These are phyloP conservation scores for Phaeophleospora eucalypticola DNA, from an alignment of 2,329 filamentous ascomycete species.

Conservation along the genomic window DNA sequence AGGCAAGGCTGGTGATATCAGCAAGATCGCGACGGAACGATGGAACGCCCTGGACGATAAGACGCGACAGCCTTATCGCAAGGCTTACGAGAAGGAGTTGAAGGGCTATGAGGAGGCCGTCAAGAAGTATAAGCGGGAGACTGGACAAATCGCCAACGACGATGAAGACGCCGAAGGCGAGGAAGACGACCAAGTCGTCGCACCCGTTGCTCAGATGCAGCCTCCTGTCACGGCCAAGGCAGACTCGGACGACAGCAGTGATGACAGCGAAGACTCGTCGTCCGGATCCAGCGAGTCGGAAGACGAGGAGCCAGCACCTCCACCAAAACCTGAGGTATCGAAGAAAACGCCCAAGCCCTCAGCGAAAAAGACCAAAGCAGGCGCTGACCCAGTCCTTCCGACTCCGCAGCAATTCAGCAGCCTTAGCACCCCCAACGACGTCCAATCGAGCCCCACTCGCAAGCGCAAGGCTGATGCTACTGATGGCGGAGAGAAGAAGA, in stretches of 20 bases:
- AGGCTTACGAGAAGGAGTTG: constrained; percentile 55
- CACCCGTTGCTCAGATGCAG: constrained; percentile 9
- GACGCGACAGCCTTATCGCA: constrained; percentile 67
- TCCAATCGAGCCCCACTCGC: constrained; percentile 15
- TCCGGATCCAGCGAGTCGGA: constrained; percentile 32
- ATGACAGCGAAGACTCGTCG: constrained; percentile 18
- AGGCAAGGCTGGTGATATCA: constrained; percentile 78
- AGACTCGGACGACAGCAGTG: constrained; percentile 15
- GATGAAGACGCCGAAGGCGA: constrained; percentile 29
- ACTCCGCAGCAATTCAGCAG: constrained; percentile 20
- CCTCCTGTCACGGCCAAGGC: constrained; percentile 15
- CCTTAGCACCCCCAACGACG: constrained; percentile 18
- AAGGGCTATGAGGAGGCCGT: constrained; percentile 54
- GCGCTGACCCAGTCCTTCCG: constrained; percentile 24
- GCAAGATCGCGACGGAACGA: constrained; percentile 78
- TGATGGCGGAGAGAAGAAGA: constrained; percentile 30
- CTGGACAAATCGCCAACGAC: constrained; percentile 30
- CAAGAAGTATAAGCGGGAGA: constrained; percentile 54
- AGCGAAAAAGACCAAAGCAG: constrained; percentile 26
- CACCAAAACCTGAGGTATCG: constrained; percentile 15
- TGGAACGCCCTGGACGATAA: constrained; percentile 73
- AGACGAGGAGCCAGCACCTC: constrained; percentile 31
- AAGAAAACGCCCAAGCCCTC: constrained; percentile 35
- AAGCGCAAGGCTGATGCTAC: constrained; percentile 29
- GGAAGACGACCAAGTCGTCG: constrained; percentile 28